Percentiles rank a stretch among this genome's conserved stretches.
phyloP scores from a whole-genome alignment of 176 grass and related monocot species.

The Ampelocalamus luodianensis region DNA sequence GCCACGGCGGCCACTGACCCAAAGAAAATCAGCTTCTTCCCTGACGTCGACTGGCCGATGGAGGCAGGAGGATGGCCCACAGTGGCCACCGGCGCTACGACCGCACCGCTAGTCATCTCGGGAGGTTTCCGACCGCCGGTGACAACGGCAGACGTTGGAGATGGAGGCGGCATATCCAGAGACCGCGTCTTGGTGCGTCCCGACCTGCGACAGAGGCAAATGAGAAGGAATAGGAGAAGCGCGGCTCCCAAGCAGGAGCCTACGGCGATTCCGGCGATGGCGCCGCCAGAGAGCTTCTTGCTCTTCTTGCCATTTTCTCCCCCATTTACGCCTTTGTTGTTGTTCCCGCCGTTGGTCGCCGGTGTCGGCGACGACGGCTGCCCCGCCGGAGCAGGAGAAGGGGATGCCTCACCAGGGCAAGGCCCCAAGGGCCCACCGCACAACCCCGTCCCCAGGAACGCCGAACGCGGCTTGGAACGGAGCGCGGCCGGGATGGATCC shows the following conservation, averaged over 20 bases:
- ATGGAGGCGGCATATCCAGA: conserved; percentile 37
- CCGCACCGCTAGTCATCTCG: conserved; percentile 9
- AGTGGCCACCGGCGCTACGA: conserved; percentile 30
- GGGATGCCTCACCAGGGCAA: conserved; percentile 58
- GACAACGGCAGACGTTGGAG: background rate
- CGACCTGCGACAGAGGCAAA: conserved; percentile 59
- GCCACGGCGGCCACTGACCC: conserved; percentile 35
- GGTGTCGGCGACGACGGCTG: conserved; percentile 29
- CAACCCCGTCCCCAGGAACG: conserved; percentile 55
- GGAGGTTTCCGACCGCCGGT: conserved; percentile 43
- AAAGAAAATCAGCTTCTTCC: conserved; percentile 83
- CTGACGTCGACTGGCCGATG: conserved; percentile 34
- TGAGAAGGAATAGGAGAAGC: conserved; percentile 54
- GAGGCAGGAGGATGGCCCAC: conserved; percentile 41
- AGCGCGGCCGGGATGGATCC: conserved; percentile 63
- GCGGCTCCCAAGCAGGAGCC: conserved; percentile 46
- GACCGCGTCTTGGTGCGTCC: conserved; percentile 48
- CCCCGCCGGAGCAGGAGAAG: conserved; percentile 46
- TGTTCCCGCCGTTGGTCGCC: background rate
- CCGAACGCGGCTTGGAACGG: conserved; percentile 36
- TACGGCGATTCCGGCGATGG: conserved; percentile 68
- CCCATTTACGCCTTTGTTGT: background rate
- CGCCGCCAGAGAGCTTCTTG: conserved; percentile 65
- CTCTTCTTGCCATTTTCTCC: conserved; percentile 23
- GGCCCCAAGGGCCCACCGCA: conserved; percentile 59